A percentile compares a stretch with the other conserved stretches of the same genome.
These are phyloP conservation scores for Phytopythium vexans DNA, from an alignment of 352 stramenopile species.

Conservation along the genomic window DNA sequence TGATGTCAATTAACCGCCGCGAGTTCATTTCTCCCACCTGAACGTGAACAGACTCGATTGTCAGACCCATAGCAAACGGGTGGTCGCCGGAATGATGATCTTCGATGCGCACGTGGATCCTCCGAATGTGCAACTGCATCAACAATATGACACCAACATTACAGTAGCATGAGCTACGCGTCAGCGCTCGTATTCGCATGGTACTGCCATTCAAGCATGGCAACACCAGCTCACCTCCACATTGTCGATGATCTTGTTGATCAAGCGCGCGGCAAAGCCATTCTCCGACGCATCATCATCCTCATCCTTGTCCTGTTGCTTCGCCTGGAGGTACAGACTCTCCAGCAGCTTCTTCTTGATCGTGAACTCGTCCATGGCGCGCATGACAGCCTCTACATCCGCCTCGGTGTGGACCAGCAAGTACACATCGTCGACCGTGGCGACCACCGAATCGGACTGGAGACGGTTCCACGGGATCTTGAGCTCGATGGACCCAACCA, in stretches of 20 bases:
- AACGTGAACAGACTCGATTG: conserved; percentile 79
- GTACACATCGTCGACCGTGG: conserved; percentile 87
- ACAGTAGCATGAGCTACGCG: too few relatives aligned
- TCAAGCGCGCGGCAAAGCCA: conserved; percentile 67
- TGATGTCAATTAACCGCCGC: not conserved
- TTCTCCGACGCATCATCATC: conserved; percentile 30
- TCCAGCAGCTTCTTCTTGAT: conserved; percentile 86
- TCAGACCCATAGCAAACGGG: conserved; percentile 77
- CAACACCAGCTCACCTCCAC: conserved; percentile 44
- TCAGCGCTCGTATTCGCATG: not conserved
- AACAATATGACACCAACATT: conserved; percentile 3
- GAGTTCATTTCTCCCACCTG: conserved; percentile 24
- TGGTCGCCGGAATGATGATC: conserved; percentile 77
- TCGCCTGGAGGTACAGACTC: conserved; percentile 70
- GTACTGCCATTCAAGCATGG: not conserved
- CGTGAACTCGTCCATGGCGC: conserved; percentile 72
- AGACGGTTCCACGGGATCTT: conserved; percentile 90
- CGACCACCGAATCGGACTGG: conserved; percentile 83
- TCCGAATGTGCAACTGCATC: conserved; percentile 72
- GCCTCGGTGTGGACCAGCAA: conserved; percentile 75
- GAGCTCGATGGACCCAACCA: conserved; percentile 84
- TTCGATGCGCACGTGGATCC: conserved; percentile 82
- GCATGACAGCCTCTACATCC: conserved; percentile 75
- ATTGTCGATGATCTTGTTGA: conserved; percentile 91
- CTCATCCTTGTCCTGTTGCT: conserved; percentile 50